phyloP scores from a whole-genome alignment of 257 asterid species.

The Fraxinus pennsylvanica region DNA sequence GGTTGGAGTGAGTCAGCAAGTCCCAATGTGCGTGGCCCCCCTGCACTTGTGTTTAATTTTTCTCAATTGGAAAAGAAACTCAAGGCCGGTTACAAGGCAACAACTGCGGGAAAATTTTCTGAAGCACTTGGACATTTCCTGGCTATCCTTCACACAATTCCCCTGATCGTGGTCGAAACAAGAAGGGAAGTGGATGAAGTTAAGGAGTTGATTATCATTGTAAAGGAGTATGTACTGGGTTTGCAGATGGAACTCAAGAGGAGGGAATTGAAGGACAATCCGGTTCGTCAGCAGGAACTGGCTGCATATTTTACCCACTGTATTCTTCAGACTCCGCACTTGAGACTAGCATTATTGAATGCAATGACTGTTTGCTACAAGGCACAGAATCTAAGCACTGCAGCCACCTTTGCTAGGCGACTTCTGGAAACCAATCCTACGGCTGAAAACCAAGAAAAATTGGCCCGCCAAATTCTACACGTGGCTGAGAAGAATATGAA shows the following conservation, averaged over 20 bases:
- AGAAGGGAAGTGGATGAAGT: conserved; percentile 54
- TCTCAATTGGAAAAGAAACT: conserved; percentile 50
- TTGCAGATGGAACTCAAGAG: conserved; percentile 47
- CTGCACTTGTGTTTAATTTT: conserved; percentile 46
- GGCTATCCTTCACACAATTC: conserved; percentile 44
- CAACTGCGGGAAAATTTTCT: conserved; percentile 45
- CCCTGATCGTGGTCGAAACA: conserved; percentile 49
- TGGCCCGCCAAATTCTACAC: conserved; percentile 45
- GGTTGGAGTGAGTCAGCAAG: conserved; percentile 54
- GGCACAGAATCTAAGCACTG: conserved; percentile 39
- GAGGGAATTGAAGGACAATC: conserved; percentile 41
- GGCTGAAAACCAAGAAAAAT: conserved; percentile 31
- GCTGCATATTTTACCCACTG: conserved; percentile 62
- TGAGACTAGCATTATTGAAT: conserved; percentile 43
- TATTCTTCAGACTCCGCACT: conserved; percentile 45
- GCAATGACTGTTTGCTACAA: conserved; percentile 45
- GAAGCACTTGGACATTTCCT: conserved; percentile 44
- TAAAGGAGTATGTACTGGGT: conserved; percentile 49
- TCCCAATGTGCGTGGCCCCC: conserved; percentile 52
- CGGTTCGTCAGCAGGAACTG: conserved; percentile 52
- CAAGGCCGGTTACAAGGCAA: conserved; percentile 45
- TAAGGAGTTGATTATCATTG: conserved; percentile 46
- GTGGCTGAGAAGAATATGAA: conserved; percentile 46
- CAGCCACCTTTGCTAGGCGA: conserved; percentile 54
- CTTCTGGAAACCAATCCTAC: conserved; percentile 51